Evolutionary conservation across 306 rosid species (phyloP), one percentile per base, ranked within the genome.

Genomic region (Lathyrus sativus): DNA sequence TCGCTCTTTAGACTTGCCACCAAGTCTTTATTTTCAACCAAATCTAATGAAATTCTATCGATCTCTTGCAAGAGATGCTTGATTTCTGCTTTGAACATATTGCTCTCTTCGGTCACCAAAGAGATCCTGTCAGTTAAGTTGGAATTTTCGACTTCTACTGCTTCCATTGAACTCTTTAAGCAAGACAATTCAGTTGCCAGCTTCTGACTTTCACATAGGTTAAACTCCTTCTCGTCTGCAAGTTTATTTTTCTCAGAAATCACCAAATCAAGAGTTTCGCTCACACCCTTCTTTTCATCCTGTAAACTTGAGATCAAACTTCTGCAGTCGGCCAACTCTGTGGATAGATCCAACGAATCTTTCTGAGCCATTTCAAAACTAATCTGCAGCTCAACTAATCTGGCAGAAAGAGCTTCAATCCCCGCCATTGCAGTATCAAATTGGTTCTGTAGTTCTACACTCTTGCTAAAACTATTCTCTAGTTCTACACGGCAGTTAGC

Each of bases 311-410:
- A 73, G 72, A 84, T 72, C 78, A 82, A 87, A 65, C 61, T 59
- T 79, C 86, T 86, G 86, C 87, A 82, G 71, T 84, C 86, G 62
- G 81, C 83, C 79, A 93, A 81, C 80, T 93, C 95, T 24, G 62
- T 67, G 68, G 80, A 81, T 67, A 86, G 75, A 68, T 78, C 82
- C 53, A 35, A 66, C 45, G 84, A 77, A 70, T 85, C 89, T 43
- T 74, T 82, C 70, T 75, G 88, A 14, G 90, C 81, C 50, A 80
- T 76, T 37, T 82, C 95, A 77, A 86, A 70, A 74, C 67, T 76
- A 72, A 53, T 56, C 82, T 88, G 89, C 78, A 83, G 77, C 74
- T 84, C 88, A 78, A 45, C 41, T 64, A 80, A 78, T 81, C 86
- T 81, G 28, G 81, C 79, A 78, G 87, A 86, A 48, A 85, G 79